A percentile compares a stretch with the other conserved stretches of the same genome.
These are phyloP conservation scores for Abrus pulchellus DNA, from an alignment of 306 rosid genomes.

Conservation along the genomic window DNA sequence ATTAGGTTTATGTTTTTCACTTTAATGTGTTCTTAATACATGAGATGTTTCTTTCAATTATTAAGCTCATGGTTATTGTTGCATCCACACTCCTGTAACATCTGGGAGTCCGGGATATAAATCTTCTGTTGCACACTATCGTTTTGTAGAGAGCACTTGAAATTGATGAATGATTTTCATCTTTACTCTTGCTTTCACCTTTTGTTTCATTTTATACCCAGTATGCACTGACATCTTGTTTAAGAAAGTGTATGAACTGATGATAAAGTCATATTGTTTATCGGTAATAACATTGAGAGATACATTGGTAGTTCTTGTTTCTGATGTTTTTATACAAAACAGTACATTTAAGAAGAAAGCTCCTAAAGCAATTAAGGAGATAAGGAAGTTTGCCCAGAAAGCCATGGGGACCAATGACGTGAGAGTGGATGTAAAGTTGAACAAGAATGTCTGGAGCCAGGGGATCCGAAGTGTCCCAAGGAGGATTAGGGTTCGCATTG, in stretches of 20 bases:
- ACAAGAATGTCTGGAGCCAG: conserved; percentile 89
- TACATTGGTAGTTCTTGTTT: conserved; percentile 15
- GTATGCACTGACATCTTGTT: not conserved
- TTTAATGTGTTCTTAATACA: too few species aligned
- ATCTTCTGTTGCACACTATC: too few species aligned
- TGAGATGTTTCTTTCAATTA: too few species aligned
- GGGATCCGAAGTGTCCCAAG: conserved; percentile 95
- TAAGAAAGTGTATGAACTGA: not conserved
- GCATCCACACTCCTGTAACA: too few species aligned
- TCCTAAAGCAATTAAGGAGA: conserved; percentile 91
- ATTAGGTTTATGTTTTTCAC: too few species aligned
- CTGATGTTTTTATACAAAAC: conserved; percentile 1
- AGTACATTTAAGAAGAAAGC: conserved; percentile 97
- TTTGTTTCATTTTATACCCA: not conserved
- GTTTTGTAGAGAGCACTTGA: too few species aligned
- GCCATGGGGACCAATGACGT: conserved; percentile 94
- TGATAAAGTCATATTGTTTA: not conserved
- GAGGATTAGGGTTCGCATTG: conserved; percentile 85
- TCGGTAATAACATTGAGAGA: not conserved
- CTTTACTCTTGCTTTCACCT: not conserved
- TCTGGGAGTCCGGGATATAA: too few species aligned
- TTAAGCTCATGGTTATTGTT: too few species aligned
- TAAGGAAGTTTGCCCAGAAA: conserved; percentile 86
- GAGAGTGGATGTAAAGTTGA: conserved; percentile 89
- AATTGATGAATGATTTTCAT: not conserved